Percentiles rank a stretch among this genome's conserved stretches.
phyloP scores from a whole-genome alignment of 169 alveolate genomes.

The Eimeria sp. region DNA sequence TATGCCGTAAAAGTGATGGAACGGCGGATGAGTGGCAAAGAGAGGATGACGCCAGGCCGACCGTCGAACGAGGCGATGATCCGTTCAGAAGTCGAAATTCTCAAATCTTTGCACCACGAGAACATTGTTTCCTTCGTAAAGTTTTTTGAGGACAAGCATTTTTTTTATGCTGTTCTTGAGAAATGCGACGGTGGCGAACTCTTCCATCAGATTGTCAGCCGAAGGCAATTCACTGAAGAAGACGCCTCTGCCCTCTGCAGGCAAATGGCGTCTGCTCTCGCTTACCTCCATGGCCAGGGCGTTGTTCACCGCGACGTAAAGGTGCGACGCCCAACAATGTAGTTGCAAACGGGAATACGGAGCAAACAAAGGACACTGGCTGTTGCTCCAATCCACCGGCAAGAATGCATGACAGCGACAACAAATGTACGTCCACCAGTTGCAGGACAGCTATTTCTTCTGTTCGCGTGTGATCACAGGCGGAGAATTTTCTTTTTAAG shows the following conservation, averaged over 20 bases:
- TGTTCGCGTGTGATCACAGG: conserved; percentile 17
- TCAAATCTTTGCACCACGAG: conserved; percentile 84
- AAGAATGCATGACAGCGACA: neutral
- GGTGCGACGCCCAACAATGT: conserved; percentile 42
- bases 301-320: conserved; percentile 91
- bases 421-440: neutral
- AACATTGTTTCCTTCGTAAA: conserved; percentile 84
- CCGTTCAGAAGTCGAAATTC: conserved; percentile 91
- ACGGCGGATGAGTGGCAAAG: conserved; percentile 82
- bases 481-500: conserved; percentile 82
- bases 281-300: conserved; percentile 87
- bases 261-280: conserved; percentile 89
- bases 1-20: conserved; percentile 93
- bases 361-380: neutral
- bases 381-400: conserved; percentile 11
- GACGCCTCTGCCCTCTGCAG: conserved; percentile 84
- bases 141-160: conserved; percentile 89
- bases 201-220: conserved; percentile 87
- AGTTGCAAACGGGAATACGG: neutral
- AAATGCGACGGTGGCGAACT: conserved; percentile 91
- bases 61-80: conserved; percentile 85
- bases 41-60: conserved; percentile 70
- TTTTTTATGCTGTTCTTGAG: conserved; percentile 86
- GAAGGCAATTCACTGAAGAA: conserved; percentile 86
- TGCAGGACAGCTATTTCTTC: neutral